Percentiles rank a stretch among this genome's conserved stretches.
Conservation (phyloP, 257 asterid genomes). For the Apocynum venetum region DNA sequence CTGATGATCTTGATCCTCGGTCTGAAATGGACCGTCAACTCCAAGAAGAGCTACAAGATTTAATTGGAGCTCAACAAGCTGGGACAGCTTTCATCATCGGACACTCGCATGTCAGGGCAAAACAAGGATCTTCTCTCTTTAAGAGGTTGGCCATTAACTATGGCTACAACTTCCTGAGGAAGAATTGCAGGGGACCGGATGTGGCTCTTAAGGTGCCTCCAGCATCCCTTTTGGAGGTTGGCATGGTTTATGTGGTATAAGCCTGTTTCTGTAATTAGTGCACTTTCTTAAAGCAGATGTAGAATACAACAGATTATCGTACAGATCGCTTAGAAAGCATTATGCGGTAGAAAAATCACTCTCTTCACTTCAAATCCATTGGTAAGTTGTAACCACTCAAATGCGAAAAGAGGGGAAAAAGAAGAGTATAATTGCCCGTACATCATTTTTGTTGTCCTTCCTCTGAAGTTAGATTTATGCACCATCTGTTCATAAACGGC, state of each 20-base stretch:
- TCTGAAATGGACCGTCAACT: slow-evolving; percentile 37
- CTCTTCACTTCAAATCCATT: not conserved
- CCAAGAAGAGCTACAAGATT: slow-evolving; percentile 66
- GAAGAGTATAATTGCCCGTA: not conserved
- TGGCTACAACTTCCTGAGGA: slow-evolving; percentile 73
- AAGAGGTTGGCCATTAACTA: slow-evolving; percentile 72
- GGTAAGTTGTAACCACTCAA: not conserved
- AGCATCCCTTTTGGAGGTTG: slow-evolving; percentile 92
- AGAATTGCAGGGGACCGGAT: slow-evolving; percentile 89
- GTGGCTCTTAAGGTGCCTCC: slow-evolving; percentile 93
- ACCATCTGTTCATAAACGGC: not conserved
- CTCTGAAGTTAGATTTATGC: not conserved
- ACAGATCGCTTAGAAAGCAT: slow-evolving; percentile 2
- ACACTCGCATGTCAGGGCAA: slow-evolving; percentile 82
- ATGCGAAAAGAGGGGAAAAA: not conserved
- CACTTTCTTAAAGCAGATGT: not conserved
- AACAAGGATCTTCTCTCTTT: slow-evolving; percentile 74
- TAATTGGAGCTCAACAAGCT: slow-evolving; percentile 69
- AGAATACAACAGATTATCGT: not conserved
- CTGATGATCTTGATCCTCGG: slow-evolving; percentile 24
- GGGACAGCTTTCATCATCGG: slow-evolving; percentile 87
- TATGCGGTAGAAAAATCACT: not conserved
- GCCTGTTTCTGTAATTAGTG: slow-evolving; percentile 2
- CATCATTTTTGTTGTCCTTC: not conserved
- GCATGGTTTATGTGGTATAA: slow-evolving; percentile 85